A percentile compares a stretch with the other conserved stretches of the same genome.
Conservation (phyloP, 2,329 filamentous ascomycete genomes). For the Fusarium humuli region DNA sequence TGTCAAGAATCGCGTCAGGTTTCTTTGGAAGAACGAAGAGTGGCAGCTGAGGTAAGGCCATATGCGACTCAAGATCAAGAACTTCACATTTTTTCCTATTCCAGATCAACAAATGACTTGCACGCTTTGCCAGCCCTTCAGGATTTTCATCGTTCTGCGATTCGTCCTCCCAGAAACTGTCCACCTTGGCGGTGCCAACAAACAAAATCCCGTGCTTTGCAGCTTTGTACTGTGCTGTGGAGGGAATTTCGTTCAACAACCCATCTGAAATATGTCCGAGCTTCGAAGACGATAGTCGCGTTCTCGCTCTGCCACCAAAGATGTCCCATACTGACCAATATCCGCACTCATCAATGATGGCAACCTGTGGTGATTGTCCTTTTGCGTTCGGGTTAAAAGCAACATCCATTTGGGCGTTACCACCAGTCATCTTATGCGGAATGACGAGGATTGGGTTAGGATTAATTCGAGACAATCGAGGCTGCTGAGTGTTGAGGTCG, state of each 20-base stretch:
- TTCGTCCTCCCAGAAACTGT: slow-evolving; percentile 38
- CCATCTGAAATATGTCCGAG: slow-evolving; percentile 60
- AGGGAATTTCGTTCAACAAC: slow-evolving; percentile 51
- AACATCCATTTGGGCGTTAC: slow-evolving; percentile 69
- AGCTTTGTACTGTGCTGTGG: slow-evolving; percentile 44
- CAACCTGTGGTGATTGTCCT: slow-evolving; percentile 69
- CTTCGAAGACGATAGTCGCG: slow-evolving; percentile 50
- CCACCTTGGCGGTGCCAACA: slow-evolving; percentile 49
- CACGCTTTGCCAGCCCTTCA: slow-evolving; percentile 21
- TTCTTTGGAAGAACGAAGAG: slow-evolving; percentile 43
- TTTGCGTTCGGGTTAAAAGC: slow-evolving; percentile 68
- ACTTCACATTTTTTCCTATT: slow-evolving; percentile 51
- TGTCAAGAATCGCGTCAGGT: slow-evolving; percentile 64
- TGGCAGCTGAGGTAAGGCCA: slow-evolving; percentile 45
- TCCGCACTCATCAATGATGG: slow-evolving; percentile 72
- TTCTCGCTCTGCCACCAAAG: slow-evolving; percentile 52
- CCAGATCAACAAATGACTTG: slow-evolving; percentile 52
- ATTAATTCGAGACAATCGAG: slow-evolving; percentile 63
- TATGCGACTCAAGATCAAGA: slow-evolving; percentile 53
- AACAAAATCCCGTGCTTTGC: slow-evolving; percentile 59
- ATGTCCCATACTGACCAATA: slow-evolving; percentile 77
- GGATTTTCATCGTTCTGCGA: slow-evolving; percentile 18
- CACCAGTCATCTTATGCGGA: slow-evolving; percentile 63
- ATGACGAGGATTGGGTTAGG: slow-evolving; percentile 67
- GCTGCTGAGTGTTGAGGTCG: slow-evolving; percentile 34